These are phyloP conservation scores for Backusella mclennaniae DNA, from an alignment of 192 early-diverging fungal genomes.

Conservation along the genomic window DNA sequence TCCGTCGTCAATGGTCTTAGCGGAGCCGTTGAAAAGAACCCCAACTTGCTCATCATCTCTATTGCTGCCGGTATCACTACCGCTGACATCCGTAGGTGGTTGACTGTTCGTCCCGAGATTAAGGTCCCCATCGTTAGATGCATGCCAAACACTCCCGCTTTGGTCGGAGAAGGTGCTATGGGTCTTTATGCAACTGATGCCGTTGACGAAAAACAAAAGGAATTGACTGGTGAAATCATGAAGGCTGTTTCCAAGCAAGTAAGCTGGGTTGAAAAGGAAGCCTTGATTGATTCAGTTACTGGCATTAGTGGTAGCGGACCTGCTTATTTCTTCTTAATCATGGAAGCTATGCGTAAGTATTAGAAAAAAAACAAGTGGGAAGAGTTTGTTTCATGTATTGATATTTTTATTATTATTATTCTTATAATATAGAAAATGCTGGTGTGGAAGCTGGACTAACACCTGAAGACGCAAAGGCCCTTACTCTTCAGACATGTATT, in stretches of 20 bases:
- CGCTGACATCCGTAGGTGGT: conserved; percentile 74
- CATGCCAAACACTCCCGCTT: conserved; percentile 97
- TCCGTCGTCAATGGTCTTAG: conserved; percentile 59
- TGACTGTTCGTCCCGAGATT: conserved; percentile 34
- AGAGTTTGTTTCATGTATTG: conserved; percentile 39
- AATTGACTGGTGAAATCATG: conserved; percentile 67
- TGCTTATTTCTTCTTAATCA: conserved; percentile 93
- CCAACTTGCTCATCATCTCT: conserved; percentile 74
- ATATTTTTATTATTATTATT: conserved; percentile 69
- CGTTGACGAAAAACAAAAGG: conserved; percentile 61
- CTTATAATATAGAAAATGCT: conserved; percentile 66
- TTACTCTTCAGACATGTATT: conserved; percentile 90
- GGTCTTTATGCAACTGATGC: conserved; percentile 72
- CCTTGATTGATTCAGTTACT: conserved; percentile 82
- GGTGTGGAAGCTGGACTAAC: conserved; percentile 74
- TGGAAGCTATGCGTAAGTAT: conserved; percentile 74
- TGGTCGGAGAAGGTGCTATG: conserved; percentile 84
- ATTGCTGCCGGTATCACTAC: conserved; percentile 89
- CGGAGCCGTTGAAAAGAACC: conserved; percentile 42
- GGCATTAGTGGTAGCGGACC: conserved; percentile 92
- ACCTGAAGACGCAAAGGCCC: conserved; percentile 64
- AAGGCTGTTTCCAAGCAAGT: conserved; percentile 73
- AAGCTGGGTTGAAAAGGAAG: conserved; percentile 81
- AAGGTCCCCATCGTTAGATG: conserved; percentile 60
- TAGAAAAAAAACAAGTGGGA: background rate